Base-by-base conservation (phyloP, 2,329 filamentous ascomycete genomes). In the Colletotrichum chlorophyti region DNA sequence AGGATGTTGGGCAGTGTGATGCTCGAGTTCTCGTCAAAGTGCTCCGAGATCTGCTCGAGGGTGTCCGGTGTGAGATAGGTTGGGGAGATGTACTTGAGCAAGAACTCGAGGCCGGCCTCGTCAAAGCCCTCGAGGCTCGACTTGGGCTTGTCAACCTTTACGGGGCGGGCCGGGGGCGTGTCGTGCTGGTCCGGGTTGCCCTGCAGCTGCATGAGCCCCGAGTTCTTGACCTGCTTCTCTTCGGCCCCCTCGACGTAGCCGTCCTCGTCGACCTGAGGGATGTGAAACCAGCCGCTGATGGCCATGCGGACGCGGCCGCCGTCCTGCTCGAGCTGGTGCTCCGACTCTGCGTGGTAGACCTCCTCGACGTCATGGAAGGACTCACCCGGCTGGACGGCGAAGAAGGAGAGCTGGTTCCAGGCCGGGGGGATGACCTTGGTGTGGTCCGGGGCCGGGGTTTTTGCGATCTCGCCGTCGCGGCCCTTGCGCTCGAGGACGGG, bases 351-450 rank as follows among this genome's bases (percentile, higher is more conserved):
- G 71, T 91, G 87, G 76, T 97, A 98, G 5, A 99, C 95, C 76
- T 99, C 95, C 76, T 98, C 94, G 53, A 99, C 95, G 72, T 99
- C 95, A 75, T 99, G 95, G 75, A 98, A 99, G 73, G 94, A 98
- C 82, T 97, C 89, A n/a, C 95, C 95, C 0, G 95, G 95, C 77
- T 97, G 93, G 6, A 99, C 96, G 15, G 93, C 93, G 74, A 99
- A 99, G 83, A 99, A 99, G 67, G 91, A 95, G 60, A 99, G 83
- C 78, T 99, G 95, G 74, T 98, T 97, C 87, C 94, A 99, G 0
- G 93, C 92, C 0, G 95, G 95, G 1, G 95, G 93, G 59, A 99
- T 97, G 37, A 88, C 85, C 67, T 96, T 89, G 65, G 83, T 86
- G 68, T 86, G 87, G 66, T 97, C 90, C 0, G 94, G 88, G 57